Evolutionary conservation across 2,329 filamentous ascomycete genomes (phyloP).

Genomic region (Colletotrichum noveboracense): DNA sequence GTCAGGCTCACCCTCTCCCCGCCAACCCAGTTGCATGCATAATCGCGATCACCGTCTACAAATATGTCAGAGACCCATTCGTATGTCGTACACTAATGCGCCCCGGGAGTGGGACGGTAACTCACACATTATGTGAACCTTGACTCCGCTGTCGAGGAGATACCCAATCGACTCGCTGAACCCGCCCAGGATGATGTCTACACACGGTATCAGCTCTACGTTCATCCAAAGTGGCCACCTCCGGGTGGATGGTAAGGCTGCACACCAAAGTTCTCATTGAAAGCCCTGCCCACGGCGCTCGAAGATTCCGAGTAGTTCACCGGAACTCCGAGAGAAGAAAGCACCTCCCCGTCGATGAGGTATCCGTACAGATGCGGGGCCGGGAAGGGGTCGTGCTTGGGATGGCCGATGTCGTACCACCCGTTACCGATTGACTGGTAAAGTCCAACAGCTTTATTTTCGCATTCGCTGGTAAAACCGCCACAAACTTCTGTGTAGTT

Average conservation of each 20-base stretch:
- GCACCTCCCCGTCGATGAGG: conserved; percentile 40
- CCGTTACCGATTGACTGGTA: conserved; percentile 16
- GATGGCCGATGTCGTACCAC: conserved; percentile 26
- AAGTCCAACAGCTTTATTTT: conserved; percentile 19
- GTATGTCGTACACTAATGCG: background rate
- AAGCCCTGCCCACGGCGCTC: conserved; percentile 10
- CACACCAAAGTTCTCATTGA: background rate
- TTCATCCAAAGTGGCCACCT: background rate
- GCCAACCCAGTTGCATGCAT: conserved; percentile 60
- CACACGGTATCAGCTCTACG: conserved; percentile 24
- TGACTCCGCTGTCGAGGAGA: conserved; percentile 55
- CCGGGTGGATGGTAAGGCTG: background rate
- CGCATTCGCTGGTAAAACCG: conserved; percentile 26
- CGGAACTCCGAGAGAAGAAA: conserved; percentile 65
- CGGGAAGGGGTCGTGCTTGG: conserved; percentile 23
- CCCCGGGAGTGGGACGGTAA: background rate
- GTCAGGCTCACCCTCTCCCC: conserved; percentile 67
- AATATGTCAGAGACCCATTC: background rate
- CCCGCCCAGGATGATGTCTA: conserved; percentile 32
- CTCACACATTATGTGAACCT: conserved; percentile 64
- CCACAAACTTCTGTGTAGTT: conserved; percentile 6
- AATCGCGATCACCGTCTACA: conserved; percentile 47
- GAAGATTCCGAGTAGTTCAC: conserved; percentile 52
- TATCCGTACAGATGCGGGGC: conserved; percentile 19
- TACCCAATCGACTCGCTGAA: conserved; percentile 49